Evolutionary conservation across 2,329 filamentous ascomycete genomes (phyloP).

Genomic region (Fusarium irregulare): DNA sequence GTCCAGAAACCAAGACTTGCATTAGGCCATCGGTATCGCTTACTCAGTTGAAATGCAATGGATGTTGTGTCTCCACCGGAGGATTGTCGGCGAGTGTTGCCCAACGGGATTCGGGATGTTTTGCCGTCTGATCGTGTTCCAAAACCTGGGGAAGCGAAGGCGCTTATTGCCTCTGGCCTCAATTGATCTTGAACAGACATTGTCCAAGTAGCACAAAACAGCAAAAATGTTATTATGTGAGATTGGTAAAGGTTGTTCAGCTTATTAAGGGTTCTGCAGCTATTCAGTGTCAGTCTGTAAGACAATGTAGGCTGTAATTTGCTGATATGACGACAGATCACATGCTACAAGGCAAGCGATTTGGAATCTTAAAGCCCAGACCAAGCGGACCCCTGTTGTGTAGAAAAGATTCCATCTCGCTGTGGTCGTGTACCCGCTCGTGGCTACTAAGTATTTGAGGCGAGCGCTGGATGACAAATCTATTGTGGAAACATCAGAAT

Average conservation of each 20-base stretch:
- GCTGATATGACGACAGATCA: constrained; percentile 32
- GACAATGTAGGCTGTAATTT: neutral
- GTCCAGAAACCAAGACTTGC: neutral
- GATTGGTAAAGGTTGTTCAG: neutral
- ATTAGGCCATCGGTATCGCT: constrained; percentile 17
- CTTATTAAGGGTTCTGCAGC: no score
- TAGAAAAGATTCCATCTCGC: constrained; percentile 26
- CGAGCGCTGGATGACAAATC: constrained; percentile 20
- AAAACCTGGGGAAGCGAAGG: neutral
- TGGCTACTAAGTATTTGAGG: neutral
- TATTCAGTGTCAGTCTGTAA: neutral
- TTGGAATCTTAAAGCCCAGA: constrained; percentile 32
- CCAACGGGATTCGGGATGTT: constrained; percentile 23
- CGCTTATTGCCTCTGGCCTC: neutral
- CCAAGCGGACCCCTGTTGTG: constrained; percentile 13
- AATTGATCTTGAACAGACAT: neutral
- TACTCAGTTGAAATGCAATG: neutral
- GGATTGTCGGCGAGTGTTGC: constrained; percentile 14
- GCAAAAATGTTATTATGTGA: neutral
- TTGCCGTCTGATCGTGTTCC: neutral
- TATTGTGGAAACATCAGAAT: neutral
- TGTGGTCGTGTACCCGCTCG: constrained; percentile 8
- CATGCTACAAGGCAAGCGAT: constrained; percentile 20
- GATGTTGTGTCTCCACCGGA: constrained; percentile 4
- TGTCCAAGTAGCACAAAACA: neutral